phyloP scores from a whole-genome alignment of 1,284 basidiomycete genomes.

The Fomes fomentarius region DNA sequence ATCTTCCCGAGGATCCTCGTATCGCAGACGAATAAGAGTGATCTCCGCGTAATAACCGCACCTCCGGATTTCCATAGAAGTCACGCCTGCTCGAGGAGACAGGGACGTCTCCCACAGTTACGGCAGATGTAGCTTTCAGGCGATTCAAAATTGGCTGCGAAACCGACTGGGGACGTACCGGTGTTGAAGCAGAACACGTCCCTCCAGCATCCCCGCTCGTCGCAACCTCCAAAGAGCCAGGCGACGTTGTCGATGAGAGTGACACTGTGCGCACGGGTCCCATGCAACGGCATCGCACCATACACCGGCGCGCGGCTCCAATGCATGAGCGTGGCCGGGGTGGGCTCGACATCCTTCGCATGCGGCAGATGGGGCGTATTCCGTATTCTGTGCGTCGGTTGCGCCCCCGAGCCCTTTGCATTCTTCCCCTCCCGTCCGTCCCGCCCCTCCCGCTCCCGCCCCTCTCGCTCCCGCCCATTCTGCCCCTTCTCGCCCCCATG shows the following conservation, averaged over 20 bases:
- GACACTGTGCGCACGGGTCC: slow-evolving; percentile 83
- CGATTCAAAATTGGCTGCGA: too few relatives aligned
- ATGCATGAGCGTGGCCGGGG: slow-evolving; percentile 73
- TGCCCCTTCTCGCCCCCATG: slow-evolving; percentile 20
- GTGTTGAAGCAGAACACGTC: slow-evolving; percentile 89
- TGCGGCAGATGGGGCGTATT: slow-evolving; percentile 54
- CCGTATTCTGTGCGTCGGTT: slow-evolving; percentile 23
- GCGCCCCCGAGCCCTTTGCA: slow-evolving; percentile 8
- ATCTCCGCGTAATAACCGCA: too few relatives aligned
- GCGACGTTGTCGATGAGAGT: slow-evolving; percentile 82
- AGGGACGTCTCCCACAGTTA: too few relatives aligned
- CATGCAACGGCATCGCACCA: slow-evolving; percentile 72
- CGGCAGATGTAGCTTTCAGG: too few relatives aligned
- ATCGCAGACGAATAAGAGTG: neutral
- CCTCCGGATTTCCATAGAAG: too few relatives aligned
- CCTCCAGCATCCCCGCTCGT: slow-evolving; percentile 75
- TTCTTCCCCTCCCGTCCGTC: slow-evolving; percentile 18
- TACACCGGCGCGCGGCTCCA: slow-evolving; percentile 86
- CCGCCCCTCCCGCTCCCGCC: slow-evolving; percentile 14
- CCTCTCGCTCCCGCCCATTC: slow-evolving; percentile 18
- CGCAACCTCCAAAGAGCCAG: slow-evolving; percentile 91
- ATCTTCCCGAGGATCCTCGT: neutral
- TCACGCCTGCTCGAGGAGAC: too few relatives aligned
- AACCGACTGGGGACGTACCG: slow-evolving; percentile 63
- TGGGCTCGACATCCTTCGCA: slow-evolving; percentile 55